phyloP scores from a whole-genome alignment of 768 basidiomycete genomes.

The Tulasnella sp. region DNA sequence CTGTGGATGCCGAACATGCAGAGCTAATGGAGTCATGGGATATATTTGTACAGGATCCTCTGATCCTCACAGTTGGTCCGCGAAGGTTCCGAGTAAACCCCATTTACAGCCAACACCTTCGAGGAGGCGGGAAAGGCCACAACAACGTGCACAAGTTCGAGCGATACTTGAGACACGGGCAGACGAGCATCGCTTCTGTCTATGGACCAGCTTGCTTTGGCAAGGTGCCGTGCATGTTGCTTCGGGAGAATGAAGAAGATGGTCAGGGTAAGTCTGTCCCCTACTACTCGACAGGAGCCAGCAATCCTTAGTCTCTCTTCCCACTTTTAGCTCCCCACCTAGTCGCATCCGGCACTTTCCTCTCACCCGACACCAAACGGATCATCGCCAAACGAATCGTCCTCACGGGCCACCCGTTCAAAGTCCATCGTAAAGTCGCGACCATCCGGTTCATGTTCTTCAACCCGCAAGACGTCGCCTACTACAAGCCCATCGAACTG shows the following conservation, averaged over 20 bases:
- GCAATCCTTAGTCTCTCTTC: background rate
- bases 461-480: slow-evolving; percentile 79
- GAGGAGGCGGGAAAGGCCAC: slow-evolving; percentile 79
- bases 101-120: slow-evolving; percentile 84
- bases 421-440: slow-evolving; percentile 93
- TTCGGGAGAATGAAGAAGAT: slow-evolving; percentile 56
- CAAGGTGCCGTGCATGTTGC: slow-evolving; percentile 66
- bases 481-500: slow-evolving; percentile 89
- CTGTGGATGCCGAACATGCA: background rate
- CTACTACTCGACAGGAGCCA: background rate
- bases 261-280: slow-evolving; percentile 46
- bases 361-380: slow-evolving; percentile 84
- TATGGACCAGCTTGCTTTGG: slow-evolving; percentile 89
- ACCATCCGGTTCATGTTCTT: slow-evolving; percentile 99
- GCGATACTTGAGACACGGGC: slow-evolving; percentile 76
- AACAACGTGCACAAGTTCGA: slow-evolving; percentile 99
- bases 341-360: slow-evolving; percentile 82
- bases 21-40: background rate
- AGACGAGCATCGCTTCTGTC: slow-evolving; percentile 72
- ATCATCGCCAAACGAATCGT: slow-evolving; percentile 90
- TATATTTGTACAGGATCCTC: slow-evolving; percentile 53
- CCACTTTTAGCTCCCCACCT: slow-evolving; percentile 58
- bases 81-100: slow-evolving; percentile 79
- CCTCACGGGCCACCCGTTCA: slow-evolving; percentile 92
- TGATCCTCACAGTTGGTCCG: slow-evolving; percentile 83